Evolutionary conservation across 345 rosid genomes (phyloP), one percentile per base, ranked within the genome.

Genomic region (Citrus trifoliata): DNA sequence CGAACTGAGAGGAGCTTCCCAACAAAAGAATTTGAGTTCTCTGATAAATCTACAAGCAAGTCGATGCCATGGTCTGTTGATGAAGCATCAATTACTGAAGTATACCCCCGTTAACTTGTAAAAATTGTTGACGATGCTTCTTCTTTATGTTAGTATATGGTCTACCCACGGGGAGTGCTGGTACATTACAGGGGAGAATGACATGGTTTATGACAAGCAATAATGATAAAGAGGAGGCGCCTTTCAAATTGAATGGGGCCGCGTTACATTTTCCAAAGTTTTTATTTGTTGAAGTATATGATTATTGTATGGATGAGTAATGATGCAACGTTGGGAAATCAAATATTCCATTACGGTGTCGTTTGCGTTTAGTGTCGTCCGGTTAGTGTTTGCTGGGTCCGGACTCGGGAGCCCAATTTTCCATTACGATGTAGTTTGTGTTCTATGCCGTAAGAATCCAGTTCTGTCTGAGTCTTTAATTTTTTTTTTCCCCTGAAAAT

Each of bases 101-200:
- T 87, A 32, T 38, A 77, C 70, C 90, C 91, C 46, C 87, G 90
- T 5, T 88, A 75, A 67, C 2, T 38, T 12, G 4, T 10, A 27
- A 9, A 10, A 38, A 33, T 18, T 40, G 18, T 37, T n/a, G 21
- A 53, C 0, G 22, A 18, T 18, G 58, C 58, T 53, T 16, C 56
- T 16, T 51, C 64, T 60, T 27, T 25, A 25, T 60, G 9, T 24
- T 8, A 0, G 64, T 24, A 25, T 60, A 25, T 24, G 64, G 0
- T 60, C 64, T 60, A 60, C 5, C 2, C 7, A n/a, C 0, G 2
- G 28, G 6, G 6, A 10, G 64, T 14, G 32, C 30, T 25, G 6
- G 12, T 12, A 13, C 5, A 2, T 1, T 46, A 0, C 8, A 3
- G 71, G 30, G 16, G 3, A 4, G 28, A 38, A 6, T 64, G 13